These are phyloP conservation scores for Fusarium nelsonii DNA, from an alignment of 2,329 filamentous ascomycete genomes.

Conservation along the genomic window DNA sequence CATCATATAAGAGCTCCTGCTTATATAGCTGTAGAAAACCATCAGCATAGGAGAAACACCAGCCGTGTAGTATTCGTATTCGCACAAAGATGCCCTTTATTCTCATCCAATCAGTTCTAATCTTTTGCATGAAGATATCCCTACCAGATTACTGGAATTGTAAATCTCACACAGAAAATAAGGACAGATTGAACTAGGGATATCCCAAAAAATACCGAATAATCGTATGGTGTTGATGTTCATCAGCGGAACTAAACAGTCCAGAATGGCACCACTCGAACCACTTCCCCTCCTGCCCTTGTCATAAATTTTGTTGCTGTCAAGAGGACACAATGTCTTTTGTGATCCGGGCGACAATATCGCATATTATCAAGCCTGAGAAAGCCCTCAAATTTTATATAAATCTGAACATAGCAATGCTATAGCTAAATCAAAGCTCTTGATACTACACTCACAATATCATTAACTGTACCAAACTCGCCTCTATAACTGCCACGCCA, in stretches of 20 bases:
- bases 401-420: background rate
- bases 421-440: background rate
- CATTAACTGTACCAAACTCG: constrained; percentile 1
- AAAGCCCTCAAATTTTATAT: no score
- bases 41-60: background rate
- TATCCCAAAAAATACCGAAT: constrained; percentile 45
- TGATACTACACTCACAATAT: background rate
- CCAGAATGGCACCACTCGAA: constrained; percentile 46
- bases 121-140: background rate
- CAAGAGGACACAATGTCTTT: background rate
- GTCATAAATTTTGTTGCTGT: constrained; percentile 22
- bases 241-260: constrained; percentile 40
- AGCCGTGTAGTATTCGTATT: constrained; percentile 36
- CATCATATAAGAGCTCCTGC: no score
- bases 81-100: background rate
- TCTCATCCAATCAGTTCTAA: background rate
- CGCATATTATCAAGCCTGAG: no score
- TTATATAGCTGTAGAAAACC: background rate
- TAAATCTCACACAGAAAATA: background rate
- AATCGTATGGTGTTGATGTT: constrained; percentile 47
- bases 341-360: no score
- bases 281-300: constrained; percentile 36
- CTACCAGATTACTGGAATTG: constrained; percentile 18
- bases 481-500: constrained; percentile 32
- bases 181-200: constrained; percentile 6